Conservation (phyloP, 768 basidiomycete species). For the Rhodotorula taiwanensis region DNA sequence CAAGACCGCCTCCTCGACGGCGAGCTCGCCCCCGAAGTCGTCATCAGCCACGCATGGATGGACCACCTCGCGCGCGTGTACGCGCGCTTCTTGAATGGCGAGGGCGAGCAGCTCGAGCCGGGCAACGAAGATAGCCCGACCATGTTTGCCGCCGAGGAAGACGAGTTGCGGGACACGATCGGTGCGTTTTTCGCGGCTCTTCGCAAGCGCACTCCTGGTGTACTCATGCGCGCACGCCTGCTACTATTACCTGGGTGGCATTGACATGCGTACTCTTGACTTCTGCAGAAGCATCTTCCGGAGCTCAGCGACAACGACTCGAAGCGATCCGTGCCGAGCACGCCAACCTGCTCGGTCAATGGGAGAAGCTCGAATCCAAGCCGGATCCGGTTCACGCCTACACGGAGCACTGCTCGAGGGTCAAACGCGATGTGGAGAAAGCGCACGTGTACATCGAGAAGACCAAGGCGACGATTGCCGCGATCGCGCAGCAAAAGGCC, state of each 20-base stretch:
- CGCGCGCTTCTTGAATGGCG: slow-evolving; percentile 62
- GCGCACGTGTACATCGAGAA: slow-evolving; percentile 45
- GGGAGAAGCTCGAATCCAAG: background rate
- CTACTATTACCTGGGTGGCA: too few relatives aligned
- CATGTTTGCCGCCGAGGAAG: slow-evolving; percentile 41
- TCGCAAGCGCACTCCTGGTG: too few relatives aligned
- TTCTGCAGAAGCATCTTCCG: background rate
- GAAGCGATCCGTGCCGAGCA: slow-evolving; percentile 30
- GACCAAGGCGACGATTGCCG: slow-evolving; percentile 48
- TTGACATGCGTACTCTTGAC: too few relatives aligned
- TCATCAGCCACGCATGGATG: slow-evolving; percentile 35
- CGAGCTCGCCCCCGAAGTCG: slow-evolving; percentile 24
- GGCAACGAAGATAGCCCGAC: background rate
- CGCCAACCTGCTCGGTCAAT: slow-evolving; percentile 13
- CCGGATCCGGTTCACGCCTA: slow-evolving; percentile 47
- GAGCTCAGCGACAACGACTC: slow-evolving; percentile 14
- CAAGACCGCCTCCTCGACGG: slow-evolving; percentile 44
- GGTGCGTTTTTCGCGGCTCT: slow-evolving; percentile 24
- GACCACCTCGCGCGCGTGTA: slow-evolving; percentile 44
- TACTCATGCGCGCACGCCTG: too few relatives aligned
- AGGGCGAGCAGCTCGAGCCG: slow-evolving; percentile 51
- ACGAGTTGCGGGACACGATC: slow-evolving; percentile 9
- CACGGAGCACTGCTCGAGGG: slow-evolving; percentile 56
- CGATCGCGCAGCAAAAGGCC: slow-evolving; percentile 46
- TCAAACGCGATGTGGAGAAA: slow-evolving; percentile 56